phyloP scores from a whole-genome alignment of 768 basidiomycete genomes.

The Suillus alpinus region DNA sequence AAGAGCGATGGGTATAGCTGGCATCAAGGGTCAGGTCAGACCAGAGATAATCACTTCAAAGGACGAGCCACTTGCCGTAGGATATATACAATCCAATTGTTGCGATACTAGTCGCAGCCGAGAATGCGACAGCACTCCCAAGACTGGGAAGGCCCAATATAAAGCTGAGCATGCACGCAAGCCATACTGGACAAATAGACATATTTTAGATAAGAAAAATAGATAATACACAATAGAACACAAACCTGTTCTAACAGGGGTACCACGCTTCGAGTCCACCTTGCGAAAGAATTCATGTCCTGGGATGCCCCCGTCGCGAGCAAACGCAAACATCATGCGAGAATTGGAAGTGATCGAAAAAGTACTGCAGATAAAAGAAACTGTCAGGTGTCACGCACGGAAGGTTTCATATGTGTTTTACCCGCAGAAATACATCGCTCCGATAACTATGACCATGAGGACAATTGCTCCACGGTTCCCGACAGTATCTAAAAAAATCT shows the following conservation, averaged over 20 bases:
- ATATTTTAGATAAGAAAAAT: not conserved
- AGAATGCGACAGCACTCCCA: conserved; percentile 69
- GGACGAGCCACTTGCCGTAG: conserved; percentile 44
- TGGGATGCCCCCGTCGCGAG: conserved; percentile 72
- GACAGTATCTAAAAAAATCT: conserved; percentile 76
- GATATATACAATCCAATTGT: conserved; percentile 78
- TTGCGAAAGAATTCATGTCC: conserved; percentile 65
- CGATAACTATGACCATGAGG: conserved; percentile 70
- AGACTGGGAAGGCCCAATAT: conserved; percentile 71
- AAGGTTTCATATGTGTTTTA: conserved; percentile 21
- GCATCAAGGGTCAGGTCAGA: not conserved
- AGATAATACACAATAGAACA: not conserved
- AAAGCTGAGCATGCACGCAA: conserved; percentile 75
- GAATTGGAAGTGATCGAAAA: conserved; percentile 80
- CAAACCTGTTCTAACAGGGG: conserved; percentile 66
- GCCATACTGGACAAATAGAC: conserved; percentile 53
- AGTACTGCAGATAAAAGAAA: conserved; percentile 37
- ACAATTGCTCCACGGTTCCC: conserved; percentile 73
- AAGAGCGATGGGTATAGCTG: conserved; percentile 67
- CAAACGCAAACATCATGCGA: conserved; percentile 82
- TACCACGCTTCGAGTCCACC: conserved; percentile 55
- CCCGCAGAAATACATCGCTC: conserved; percentile 76
- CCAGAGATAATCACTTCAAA: not conserved
- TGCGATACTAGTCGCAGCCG: conserved; percentile 54
- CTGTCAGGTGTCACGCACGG: not conserved